These are phyloP conservation scores for Marchantia polymorpha DNA, from an alignment of 225 moss, liverwort and hornwort genomes.

Conservation along the genomic window DNA sequence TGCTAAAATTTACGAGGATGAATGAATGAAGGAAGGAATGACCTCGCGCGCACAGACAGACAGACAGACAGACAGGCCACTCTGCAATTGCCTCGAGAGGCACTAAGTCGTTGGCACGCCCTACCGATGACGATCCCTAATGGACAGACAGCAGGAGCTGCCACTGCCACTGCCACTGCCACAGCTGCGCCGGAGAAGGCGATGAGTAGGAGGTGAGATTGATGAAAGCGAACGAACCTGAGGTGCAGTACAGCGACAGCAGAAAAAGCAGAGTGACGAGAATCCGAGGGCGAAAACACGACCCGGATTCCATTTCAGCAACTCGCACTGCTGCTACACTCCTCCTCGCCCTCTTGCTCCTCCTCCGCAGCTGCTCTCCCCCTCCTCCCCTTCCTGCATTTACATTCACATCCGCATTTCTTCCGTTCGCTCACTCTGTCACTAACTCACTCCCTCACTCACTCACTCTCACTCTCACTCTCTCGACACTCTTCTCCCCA, in stretches of 20 bases:
- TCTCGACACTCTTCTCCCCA: background rate
- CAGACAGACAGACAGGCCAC: too few relatives aligned
- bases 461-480: too few relatives aligned
- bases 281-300: background rate
- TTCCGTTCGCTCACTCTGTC: background rate
- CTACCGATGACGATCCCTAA: background rate
- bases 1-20: too few relatives aligned
- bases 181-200: background rate
- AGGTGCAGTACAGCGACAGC: constrained; percentile 3
- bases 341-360: background rate
- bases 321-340: background rate
- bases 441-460: too few relatives aligned
- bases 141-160: background rate
- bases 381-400: constrained; percentile 5
- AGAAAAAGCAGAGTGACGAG: constrained; percentile 8
- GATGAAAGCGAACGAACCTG: constrained; percentile 10
- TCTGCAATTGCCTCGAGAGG: background rate
- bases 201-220: background rate
- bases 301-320: constrained; percentile 14
- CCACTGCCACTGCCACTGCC: too few relatives aligned
- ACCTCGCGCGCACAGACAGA: too few relatives aligned
- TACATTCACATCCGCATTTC: constrained; percentile 4
- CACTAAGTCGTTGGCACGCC: background rate
- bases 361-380: background rate
- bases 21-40: too few relatives aligned